Evolutionary conservation across 2,329 filamentous ascomycete genomes (phyloP).

Genomic region (Thielaviopsis populi): DNA sequence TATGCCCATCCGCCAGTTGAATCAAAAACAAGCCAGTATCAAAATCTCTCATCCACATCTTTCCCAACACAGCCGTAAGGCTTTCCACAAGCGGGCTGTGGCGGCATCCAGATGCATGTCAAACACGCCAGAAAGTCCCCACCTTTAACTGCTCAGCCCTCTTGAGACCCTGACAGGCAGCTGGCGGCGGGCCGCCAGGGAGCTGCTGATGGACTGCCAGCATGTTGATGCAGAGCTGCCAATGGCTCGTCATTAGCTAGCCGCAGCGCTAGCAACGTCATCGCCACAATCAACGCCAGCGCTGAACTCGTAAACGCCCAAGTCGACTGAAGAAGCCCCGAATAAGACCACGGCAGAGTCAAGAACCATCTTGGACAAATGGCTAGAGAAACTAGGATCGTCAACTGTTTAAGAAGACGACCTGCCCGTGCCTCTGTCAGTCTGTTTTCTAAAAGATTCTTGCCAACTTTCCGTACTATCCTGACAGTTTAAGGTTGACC

Average conservation of each 20-base stretch:
- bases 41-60: neutral
- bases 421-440: neutral
- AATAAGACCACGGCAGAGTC: neutral
- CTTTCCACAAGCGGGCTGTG: neutral
- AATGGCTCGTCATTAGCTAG: neutral
- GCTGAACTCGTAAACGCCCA: neutral
- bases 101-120: neutral
- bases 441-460: neutral
- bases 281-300: neutral
- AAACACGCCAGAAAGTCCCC: neutral
- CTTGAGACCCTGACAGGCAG: neutral
- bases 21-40: too few relatives aligned
- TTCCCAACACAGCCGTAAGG: neutral
- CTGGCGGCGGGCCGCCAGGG: neutral
- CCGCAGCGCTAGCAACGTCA: constrained; percentile 1
- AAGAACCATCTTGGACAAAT: neutral
- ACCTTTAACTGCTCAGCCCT: neutral
- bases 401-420: neutral
- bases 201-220: neutral
- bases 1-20: neutral
- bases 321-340: neutral
- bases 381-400: neutral
- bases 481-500: neutral
- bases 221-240: neutral
- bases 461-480: neutral